A percentile compares a stretch with the other conserved stretches of the same genome.
phyloP scores from a whole-genome alignment of 352 stramenopile species.

The Globisporangium nunn region DNA sequence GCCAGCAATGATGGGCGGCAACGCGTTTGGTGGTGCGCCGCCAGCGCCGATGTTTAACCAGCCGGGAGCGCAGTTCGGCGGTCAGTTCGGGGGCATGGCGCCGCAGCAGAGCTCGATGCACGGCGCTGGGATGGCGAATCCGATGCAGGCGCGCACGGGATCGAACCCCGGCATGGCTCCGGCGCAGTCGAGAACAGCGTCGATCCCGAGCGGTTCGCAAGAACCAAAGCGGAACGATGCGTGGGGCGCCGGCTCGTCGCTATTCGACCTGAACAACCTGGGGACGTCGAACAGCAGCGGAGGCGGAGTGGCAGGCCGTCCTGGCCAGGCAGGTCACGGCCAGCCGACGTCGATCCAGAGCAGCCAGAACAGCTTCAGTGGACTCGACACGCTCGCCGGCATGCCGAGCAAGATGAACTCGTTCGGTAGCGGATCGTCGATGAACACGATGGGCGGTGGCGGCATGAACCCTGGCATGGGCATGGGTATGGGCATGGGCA shows the following conservation, averaged over 20 bases:
- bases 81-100: conserved; percentile 39
- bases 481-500: conserved; percentile 38
- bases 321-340: conserved; percentile 22
- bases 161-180: conserved; percentile 32
- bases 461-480: conserved; percentile 32
- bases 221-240: conserved; percentile 66
- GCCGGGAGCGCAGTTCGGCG: conserved; percentile 29
- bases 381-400: conserved; percentile 71
- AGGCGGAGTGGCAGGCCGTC: conserved; percentile 16
- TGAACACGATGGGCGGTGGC: conserved; percentile 38
- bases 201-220: conserved; percentile 16
- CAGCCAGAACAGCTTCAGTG: conserved; percentile 71
- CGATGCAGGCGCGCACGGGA: conserved; percentile 26
- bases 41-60: conserved; percentile 43
- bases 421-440: conserved; percentile 35
- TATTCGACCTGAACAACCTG: conserved; percentile 80
- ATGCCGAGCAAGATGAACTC: conserved; percentile 58
- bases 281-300: conserved; percentile 18
- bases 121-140: conserved; percentile 16
- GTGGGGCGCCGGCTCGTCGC: conserved; percentile 69
- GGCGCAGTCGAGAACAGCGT: conserved; percentile 18
- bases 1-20: conserved; percentile 19
- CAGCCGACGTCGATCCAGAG: conserved; percentile 2
- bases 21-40: conserved; percentile 30
- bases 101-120: conserved; percentile 27